Percentiles rank a stretch among this genome's conserved stretches.
Evolutionary conservation across 1,284 basidiomycete species (phyloP).

Genomic region (Cryptococcus sp.): DNA sequence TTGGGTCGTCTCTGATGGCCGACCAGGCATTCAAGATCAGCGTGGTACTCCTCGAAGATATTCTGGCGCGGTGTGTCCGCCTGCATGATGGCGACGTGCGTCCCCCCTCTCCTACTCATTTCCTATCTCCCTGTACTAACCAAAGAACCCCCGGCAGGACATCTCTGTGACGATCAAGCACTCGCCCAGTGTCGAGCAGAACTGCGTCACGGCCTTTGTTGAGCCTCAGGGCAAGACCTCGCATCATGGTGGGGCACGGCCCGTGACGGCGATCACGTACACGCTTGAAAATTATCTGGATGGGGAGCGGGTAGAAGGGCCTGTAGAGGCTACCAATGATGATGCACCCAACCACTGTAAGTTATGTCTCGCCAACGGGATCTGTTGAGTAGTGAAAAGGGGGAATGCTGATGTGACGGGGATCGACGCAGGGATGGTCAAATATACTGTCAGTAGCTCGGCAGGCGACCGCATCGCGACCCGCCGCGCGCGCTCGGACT

Average conservation of each 20-base stretch:
- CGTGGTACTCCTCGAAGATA: constrained; percentile 66
- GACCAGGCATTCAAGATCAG: constrained; percentile 74
- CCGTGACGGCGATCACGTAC: constrained; percentile 54
- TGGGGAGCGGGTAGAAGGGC: constrained; percentile 32
- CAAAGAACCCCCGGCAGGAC: constrained; percentile 10
- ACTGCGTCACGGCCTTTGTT: constrained; percentile 61
- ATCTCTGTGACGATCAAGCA: constrained; percentile 53
- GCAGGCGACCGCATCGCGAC: constrained; percentile 17
- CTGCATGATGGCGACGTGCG: constrained; percentile 55
- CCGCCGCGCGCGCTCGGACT: constrained; percentile 9
- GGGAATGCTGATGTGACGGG: background rate
- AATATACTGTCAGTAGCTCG: constrained; percentile 32
- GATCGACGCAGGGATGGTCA: constrained; percentile 35
- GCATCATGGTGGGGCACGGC: constrained; percentile 34
- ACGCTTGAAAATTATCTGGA: constrained; percentile 46
- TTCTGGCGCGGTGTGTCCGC: constrained; percentile 60
- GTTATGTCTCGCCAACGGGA: constrained; percentile 11
- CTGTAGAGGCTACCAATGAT: constrained; percentile 15
- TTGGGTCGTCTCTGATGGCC: constrained; percentile 63
- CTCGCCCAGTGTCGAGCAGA: constrained; percentile 56
- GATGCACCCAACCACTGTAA: constrained; percentile 29
- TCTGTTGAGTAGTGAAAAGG: background rate
- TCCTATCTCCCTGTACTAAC: background rate
- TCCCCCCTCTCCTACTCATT: background rate
- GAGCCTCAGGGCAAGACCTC: constrained; percentile 62